phyloP scores from a whole-genome alignment of 2,329 filamentous ascomycete genomes.

The Trichoderma guizhouense region DNA sequence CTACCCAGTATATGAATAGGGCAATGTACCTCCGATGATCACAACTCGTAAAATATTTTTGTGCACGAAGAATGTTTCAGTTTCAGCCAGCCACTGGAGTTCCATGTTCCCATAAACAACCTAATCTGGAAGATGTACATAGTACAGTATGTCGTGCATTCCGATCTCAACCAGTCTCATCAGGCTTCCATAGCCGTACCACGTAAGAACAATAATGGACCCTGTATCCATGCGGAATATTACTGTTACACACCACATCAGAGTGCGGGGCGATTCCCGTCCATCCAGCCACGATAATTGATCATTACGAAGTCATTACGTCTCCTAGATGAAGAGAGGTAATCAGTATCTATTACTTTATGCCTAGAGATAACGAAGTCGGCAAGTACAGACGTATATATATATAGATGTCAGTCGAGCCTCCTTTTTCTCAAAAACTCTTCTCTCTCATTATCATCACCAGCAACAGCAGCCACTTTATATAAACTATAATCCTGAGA shows the following conservation, averaged over 20 bases:
- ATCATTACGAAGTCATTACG: background rate
- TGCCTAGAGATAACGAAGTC: background rate
- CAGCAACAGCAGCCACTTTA: background rate
- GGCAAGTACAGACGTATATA: background rate
- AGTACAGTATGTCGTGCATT: background rate
- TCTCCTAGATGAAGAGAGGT: background rate
- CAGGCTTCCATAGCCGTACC: background rate
- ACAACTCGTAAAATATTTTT: background rate
- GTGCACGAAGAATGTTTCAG: background rate
- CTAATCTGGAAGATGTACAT: background rate
- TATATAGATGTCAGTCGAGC: background rate
- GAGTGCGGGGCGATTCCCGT: background rate
- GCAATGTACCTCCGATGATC: background rate
- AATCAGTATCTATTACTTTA: background rate
- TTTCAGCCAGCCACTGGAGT: background rate
- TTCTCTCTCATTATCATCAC: background rate
- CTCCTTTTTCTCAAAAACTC: background rate
- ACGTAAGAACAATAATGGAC: background rate
- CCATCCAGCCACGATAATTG: background rate
- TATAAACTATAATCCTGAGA: background rate
- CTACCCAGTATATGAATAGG: background rate
- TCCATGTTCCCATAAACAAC: background rate
- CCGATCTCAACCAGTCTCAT: background rate
- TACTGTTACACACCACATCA: background rate
- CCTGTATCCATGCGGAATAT: background rate